A percentile compares a stretch with the other conserved stretches of the same genome.
These are phyloP conservation scores for Epichloe bromicola DNA, from an alignment of 2,329 filamentous ascomycete species.

Conservation along the genomic window DNA sequence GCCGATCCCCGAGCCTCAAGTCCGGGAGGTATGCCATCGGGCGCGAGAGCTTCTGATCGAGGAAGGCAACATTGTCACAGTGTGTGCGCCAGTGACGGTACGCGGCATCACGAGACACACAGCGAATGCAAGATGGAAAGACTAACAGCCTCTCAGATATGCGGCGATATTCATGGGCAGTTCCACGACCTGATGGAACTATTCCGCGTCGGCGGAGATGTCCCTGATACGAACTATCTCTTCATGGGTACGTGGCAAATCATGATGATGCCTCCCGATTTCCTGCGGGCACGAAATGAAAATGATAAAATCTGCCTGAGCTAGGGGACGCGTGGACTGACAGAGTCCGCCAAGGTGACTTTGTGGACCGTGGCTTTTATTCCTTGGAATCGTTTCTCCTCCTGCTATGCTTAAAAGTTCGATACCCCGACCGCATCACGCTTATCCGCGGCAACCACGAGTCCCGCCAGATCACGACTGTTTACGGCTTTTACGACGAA, in stretches of 20 bases:
- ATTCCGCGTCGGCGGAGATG: constrained; percentile 84
- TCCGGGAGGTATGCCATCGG: constrained; percentile 94
- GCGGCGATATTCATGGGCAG: constrained; percentile 92
- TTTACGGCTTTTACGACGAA: constrained; percentile 97
- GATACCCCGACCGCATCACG: constrained; percentile 94
- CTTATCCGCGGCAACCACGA: constrained; percentile 93
- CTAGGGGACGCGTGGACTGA: background rate
- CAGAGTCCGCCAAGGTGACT: constrained; percentile 53
- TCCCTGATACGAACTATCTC: constrained; percentile 90
- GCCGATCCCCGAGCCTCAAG: constrained; percentile 88
- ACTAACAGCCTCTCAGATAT: constrained; percentile 47
- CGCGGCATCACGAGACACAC: constrained; percentile 10
- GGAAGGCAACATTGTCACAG: constrained; percentile 92
- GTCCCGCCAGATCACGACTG: constrained; percentile 90
- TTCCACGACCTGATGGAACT: constrained; percentile 97
- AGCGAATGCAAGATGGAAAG: background rate
- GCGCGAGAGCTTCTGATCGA: constrained; percentile 92
- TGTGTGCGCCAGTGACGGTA: constrained; percentile 89
- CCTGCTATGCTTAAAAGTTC: constrained; percentile 88
- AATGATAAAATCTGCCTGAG: background rate
- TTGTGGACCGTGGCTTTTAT: constrained; percentile 96
- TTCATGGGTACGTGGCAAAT: constrained; percentile 62
- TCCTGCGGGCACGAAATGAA: background rate
- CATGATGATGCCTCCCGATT: too few species aligned
- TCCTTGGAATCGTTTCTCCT: constrained; percentile 94